These are phyloP conservation scores for Vitis hybrid DNA, from an alignment of 177 flowering plant species.

Conservation along the genomic window DNA sequence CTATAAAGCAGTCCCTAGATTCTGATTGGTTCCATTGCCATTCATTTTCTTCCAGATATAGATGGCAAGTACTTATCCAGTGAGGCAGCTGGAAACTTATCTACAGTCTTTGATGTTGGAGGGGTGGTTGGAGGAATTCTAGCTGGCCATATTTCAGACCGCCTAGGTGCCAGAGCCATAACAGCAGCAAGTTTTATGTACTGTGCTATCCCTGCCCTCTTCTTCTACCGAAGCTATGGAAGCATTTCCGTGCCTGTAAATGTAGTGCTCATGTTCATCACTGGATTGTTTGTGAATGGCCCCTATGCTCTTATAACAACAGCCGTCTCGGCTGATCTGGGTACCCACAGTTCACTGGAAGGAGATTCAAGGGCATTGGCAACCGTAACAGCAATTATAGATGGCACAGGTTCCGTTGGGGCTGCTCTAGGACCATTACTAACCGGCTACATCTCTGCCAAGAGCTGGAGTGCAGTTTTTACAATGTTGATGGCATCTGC, in stretches of 20 bases:
- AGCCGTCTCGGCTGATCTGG: slow-evolving; percentile 95
- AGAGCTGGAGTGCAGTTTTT: slow-evolving; percentile 84
- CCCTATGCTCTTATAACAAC: slow-evolving; percentile 97
- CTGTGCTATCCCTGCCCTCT: slow-evolving; percentile 85
- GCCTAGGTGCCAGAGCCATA: slow-evolving; percentile 79
- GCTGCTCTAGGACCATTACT: slow-evolving; percentile 90
- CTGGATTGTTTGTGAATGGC: slow-evolving; percentile 89
- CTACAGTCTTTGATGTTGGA: slow-evolving; percentile 91
- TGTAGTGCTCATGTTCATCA: slow-evolving; percentile 67
- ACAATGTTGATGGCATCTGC: slow-evolving; percentile 91
- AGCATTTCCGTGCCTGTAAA: slow-evolving; percentile 55
- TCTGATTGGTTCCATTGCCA: neutral
- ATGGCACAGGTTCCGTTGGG: slow-evolving; percentile 94
- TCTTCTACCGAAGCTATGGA: slow-evolving; percentile 75
- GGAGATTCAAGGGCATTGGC: slow-evolving; percentile 88
- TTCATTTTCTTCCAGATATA: slow-evolving; percentile 39
- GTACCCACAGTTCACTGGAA: slow-evolving; percentile 78
- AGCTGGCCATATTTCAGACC: slow-evolving; percentile 89
- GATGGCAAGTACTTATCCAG: slow-evolving; percentile 62
- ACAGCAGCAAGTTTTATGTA: slow-evolving; percentile 95
- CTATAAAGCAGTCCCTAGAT: neutral
- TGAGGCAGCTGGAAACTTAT: slow-evolving; percentile 71
- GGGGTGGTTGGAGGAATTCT: slow-evolving; percentile 93
- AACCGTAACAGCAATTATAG: slow-evolving; percentile 92
- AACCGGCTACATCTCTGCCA: slow-evolving; percentile 78